A percentile compares a stretch with the other conserved stretches of the same genome.
phyloP scores from a whole-genome alignment of 2,329 filamentous ascomycete genomes.

The Epichloe scottii region DNA sequence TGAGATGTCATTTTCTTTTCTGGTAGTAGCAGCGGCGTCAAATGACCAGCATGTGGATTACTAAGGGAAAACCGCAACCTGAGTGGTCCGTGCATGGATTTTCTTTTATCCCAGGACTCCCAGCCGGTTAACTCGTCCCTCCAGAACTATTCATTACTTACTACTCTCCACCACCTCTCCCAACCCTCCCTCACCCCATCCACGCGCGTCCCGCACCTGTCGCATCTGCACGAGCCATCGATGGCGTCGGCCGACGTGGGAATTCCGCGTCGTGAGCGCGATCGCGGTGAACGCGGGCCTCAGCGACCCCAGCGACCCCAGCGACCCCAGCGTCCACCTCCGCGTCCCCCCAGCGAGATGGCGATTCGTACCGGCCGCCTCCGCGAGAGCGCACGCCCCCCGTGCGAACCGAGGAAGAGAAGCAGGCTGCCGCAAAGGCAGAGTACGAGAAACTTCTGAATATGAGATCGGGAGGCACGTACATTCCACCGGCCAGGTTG shows the following conservation, averaged over 20 bases:
- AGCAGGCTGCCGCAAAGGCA: slow-evolving; percentile 77
- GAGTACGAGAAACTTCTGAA: slow-evolving; percentile 87
- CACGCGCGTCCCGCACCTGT: neutral
- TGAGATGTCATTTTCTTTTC: too few relatives aligned
- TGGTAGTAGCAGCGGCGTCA: too few relatives aligned
- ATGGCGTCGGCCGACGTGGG: slow-evolving; percentile 35
- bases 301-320: slow-evolving; percentile 7
- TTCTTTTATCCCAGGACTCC: too few relatives aligned
- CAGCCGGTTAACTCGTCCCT: too few relatives aligned
- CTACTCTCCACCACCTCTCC: neutral
- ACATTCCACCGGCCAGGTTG: slow-evolving; percentile 85
- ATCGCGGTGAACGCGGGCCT: slow-evolving; percentile 11
- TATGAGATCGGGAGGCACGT: slow-evolving; percentile 90
- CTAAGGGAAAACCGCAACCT: too few relatives aligned
- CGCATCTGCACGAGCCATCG: slow-evolving; percentile 3
- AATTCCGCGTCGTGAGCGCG: slow-evolving; percentile 26
- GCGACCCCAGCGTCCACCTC: slow-evolving; percentile 14
- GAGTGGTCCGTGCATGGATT: too few relatives aligned
- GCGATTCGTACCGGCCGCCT: slow-evolving; percentile 37
- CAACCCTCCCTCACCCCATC: neutral
- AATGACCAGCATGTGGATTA: too few relatives aligned
- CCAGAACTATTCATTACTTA: too few relatives aligned
- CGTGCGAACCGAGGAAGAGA: slow-evolving; percentile 60
- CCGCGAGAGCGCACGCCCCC: slow-evolving; percentile 22
- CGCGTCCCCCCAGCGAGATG: slow-evolving; percentile 31